phyloP scores from a whole-genome alignment of 352 stramenopile species.

The Pythium aphanidermatum region DNA sequence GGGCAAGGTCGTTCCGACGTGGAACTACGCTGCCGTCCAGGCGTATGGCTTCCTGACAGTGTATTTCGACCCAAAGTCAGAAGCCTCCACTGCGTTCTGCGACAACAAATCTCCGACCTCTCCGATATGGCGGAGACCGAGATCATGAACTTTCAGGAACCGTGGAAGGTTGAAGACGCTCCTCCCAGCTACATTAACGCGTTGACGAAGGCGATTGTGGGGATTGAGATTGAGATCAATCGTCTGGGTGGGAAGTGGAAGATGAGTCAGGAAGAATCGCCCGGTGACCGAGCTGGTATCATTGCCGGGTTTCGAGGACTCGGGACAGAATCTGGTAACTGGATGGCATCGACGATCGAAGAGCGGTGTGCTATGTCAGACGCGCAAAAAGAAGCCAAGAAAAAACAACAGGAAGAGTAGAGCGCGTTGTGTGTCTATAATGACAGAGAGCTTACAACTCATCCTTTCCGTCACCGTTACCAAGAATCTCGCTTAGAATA shows the following conservation, averaged over 20 bases:
- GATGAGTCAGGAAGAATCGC: constrained; percentile 15
- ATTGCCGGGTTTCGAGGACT: constrained; percentile 11
- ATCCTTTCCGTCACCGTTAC: constrained; percentile 57
- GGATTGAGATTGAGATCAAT: constrained; percentile 19
- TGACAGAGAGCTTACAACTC: constrained; percentile 48
- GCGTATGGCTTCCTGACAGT: constrained; percentile 11
- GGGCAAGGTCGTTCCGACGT: constrained; percentile 22
- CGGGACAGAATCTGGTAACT: constrained; percentile 3
- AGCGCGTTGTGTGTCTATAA: not conserved
- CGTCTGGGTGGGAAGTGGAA: constrained; percentile 18
- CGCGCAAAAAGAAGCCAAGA: constrained; percentile 2
- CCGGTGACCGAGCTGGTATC: constrained; percentile 11
- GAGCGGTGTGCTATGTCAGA: constrained; percentile 12
- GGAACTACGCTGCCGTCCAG: constrained; percentile 19
- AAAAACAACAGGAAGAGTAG: not conserved
- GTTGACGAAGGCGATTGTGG: constrained; percentile 18
- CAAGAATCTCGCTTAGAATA: constrained; percentile 84
- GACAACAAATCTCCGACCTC: constrained; percentile 13
- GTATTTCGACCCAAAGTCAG: constrained; percentile 11
- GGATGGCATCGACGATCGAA: constrained; percentile 14
- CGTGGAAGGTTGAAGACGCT: constrained; percentile 20
- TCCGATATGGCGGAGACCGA: constrained; percentile 12
- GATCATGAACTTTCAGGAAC: constrained; percentile 13
- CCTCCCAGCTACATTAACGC: constrained; percentile 12
- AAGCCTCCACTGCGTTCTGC: constrained; percentile 4